Evolutionary conservation across 305 asterid species (phyloP).

Genomic region (Coffea humblotiana): DNA sequence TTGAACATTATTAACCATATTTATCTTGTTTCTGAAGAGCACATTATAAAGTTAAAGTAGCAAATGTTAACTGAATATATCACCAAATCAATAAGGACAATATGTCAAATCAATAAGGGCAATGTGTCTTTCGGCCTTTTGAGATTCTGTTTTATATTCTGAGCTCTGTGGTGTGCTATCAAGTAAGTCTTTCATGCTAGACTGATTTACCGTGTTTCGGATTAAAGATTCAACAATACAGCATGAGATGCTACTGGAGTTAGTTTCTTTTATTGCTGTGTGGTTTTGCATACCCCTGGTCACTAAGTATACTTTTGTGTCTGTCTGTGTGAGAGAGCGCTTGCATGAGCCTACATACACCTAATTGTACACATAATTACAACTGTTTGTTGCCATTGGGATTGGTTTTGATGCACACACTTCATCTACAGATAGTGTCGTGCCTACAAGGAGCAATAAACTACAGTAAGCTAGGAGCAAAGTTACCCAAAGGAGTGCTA

Average conservation of each 20-base stretch:
- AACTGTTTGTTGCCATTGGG: not conserved
- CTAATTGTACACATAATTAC: too few species aligned
- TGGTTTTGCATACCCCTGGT: not conserved
- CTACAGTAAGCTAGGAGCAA: constrained; percentile 92
- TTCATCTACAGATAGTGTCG: constrained; percentile 62
- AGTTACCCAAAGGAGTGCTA: constrained; percentile 86
- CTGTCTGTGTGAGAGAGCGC: not conserved
- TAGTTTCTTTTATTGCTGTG: not conserved
- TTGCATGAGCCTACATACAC: too few species aligned
- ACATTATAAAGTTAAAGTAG: not conserved
- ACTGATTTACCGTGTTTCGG: not conserved
- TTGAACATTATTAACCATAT: too few species aligned
- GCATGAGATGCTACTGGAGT: not conserved
- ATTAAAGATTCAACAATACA: not conserved
- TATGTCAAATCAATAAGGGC: not conserved
- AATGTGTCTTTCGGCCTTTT: too few species aligned
- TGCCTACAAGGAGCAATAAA: constrained; percentile 88
- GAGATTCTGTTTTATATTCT: too few species aligned
- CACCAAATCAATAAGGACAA: not conserved
- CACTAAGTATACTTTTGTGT: not conserved
- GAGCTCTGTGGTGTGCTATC: not conserved
- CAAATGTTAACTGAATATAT: not conserved
- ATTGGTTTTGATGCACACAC: not conserved
- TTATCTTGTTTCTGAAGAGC: not conserved
- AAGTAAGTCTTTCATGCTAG: too few species aligned